A percentile compares a stretch with the other conserved stretches of the same genome.
Evolutionary conservation across 2,329 filamentous ascomycete species (phyloP).

Genomic region (Lizonia empirigonia): DNA sequence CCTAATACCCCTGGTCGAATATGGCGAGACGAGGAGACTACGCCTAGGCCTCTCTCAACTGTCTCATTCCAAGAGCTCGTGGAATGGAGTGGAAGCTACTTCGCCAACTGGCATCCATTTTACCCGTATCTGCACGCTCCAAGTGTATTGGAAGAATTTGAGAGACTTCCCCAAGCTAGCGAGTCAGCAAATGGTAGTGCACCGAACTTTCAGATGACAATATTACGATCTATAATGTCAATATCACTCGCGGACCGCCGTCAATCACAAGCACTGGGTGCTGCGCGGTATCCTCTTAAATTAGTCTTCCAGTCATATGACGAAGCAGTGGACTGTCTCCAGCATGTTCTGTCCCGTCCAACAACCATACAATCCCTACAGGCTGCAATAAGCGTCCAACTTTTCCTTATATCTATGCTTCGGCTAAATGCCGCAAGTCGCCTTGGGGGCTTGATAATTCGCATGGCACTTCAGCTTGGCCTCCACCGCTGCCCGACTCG

Average conservation of each 20-base stretch:
- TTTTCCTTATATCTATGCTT: conserved; percentile 63
- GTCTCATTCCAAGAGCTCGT: conserved; percentile 58
- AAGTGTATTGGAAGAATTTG: conserved; percentile 55
- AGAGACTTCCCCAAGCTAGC: conserved; percentile 49
- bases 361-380: conserved; percentile 55
- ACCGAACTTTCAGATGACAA: conserved; percentile 47
- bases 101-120: conserved; percentile 63
- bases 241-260: conserved; percentile 61
- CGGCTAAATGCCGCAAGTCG: conserved; percentile 63
- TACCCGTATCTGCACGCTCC: conserved; percentile 64
- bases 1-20: conserved; percentile 25
- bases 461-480: conserved; percentile 62
- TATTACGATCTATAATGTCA: conserved; percentile 58
- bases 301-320: conserved; percentile 58
- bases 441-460: conserved; percentile 60
- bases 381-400: conserved; percentile 59
- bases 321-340: conserved; percentile 57
- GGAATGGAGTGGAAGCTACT: conserved; percentile 59
- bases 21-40: conserved; percentile 44
- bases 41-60: conserved; percentile 7
- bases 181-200: conserved; percentile 30
- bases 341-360: conserved; percentile 54
- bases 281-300: conserved; percentile 47
- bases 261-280: conserved; percentile 41
- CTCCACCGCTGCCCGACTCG: conserved; percentile 64